Evolutionary conservation across 441 rosid species (phyloP).

Genomic region (Raphanus hybrid): DNA sequence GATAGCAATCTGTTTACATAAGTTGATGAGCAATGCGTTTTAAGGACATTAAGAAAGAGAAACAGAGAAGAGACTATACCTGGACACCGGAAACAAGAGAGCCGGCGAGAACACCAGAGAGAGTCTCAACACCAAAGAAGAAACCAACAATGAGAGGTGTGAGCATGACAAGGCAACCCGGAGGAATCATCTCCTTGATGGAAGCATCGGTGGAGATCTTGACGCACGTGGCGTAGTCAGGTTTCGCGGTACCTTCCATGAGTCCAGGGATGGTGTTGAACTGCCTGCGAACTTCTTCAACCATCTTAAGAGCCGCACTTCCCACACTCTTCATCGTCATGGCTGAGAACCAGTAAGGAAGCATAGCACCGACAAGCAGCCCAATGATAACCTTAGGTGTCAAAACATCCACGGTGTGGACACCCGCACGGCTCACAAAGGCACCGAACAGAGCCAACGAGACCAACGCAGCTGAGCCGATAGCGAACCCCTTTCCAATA

Average conservation of each 20-base stretch:
- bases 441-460: conserved; percentile 77
- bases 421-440: conserved; percentile 69
- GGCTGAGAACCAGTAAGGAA: conserved; percentile 78
- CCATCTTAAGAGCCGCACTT: conserved; percentile 77
- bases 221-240: conserved; percentile 72
- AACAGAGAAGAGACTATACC: conserved; percentile 28
- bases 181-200: conserved; percentile 73
- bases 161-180: conserved; percentile 71
- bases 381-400: conserved; percentile 76
- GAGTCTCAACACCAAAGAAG: conserved; percentile 72
- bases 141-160: conserved; percentile 74
- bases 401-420: conserved; percentile 59
- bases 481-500: conserved; percentile 81
- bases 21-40: neutral
- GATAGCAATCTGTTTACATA: conserved; percentile 57
- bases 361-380: conserved; percentile 74
- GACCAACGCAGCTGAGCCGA: conserved; percentile 74
- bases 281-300: conserved; percentile 76
- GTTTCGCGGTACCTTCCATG: conserved; percentile 69
- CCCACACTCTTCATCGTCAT: conserved; percentile 85
- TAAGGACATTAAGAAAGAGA: neutral
- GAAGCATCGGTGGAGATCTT: conserved; percentile 79
- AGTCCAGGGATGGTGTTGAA: conserved; percentile 78
- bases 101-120: conserved; percentile 76
- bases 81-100: conserved; percentile 76